Evolutionary conservation across 176 grass and related monocot species (phyloP), one percentile per base, ranked within the genome.

Genomic region (Oryza officinalis): DNA sequence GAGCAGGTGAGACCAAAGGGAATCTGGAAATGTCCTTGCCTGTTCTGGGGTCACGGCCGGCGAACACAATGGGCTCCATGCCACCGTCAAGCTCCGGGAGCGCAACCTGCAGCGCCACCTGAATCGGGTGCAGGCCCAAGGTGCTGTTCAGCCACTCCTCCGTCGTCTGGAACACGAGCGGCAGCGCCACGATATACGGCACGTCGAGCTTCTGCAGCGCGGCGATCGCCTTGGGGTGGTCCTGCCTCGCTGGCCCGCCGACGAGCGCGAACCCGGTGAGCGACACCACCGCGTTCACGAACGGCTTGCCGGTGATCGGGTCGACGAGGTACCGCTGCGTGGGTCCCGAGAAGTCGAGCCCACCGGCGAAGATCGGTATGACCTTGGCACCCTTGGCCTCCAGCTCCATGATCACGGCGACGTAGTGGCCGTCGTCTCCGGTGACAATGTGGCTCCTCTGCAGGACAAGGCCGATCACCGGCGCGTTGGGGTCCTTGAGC

Each of bases 121-220:
- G 96, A 73, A 99, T 99, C 0, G 96, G 96, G 84, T 99, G 96
- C 23, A 99, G 89, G 0, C 96, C 96, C 49, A 99, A 25, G 28
- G 93, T 99, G 87, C 96, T 99, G 75, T 89, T 99, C 27, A 99
- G 91, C 96, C 96, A 99, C 75, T 99, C 96, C 77, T 99, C 96
- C 2, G 96, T 99, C 12, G 96, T 99, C 91, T 99, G 96, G 83
- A 99, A 99, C 70, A 99, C 96, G 43, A 99, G 87, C 10, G 96
- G 96, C 22, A 99, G 83, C 12, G 96, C 96, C n/a, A 99, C 96
- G 25, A 99, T 92, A 89, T 99, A 99, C 10, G 96, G 96, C 47
- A 99, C 96, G 59, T 99, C 96, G 23, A 99, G 88, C 88, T 99
- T 99, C 91, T 68, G 87, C 85, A 99, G 70, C 30, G 93, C 89